Base-by-base conservation (phyloP, 805 yeast genomes). In the Saccharomycopsis fodiens region DNA sequence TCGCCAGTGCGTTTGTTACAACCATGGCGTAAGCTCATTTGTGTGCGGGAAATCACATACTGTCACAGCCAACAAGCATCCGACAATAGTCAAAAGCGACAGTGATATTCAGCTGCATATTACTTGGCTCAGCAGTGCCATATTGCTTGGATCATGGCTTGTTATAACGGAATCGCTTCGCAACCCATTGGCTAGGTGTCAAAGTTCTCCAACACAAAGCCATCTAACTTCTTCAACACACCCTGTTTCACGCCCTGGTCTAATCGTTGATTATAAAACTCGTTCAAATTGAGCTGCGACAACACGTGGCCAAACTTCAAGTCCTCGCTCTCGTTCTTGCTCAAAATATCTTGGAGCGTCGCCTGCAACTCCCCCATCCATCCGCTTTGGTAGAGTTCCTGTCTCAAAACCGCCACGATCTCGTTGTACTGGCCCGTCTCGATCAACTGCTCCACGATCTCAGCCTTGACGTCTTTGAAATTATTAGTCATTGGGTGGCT, bases 381-480 rank as follows among this genome's bases (percentile, higher is more conserved):
- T 4, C 96, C 96, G 1, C 82, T 72, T 57, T 84, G 83, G 43
- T 78, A 72, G 8, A 89, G 70, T 56, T 75, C 76, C 45, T 79
- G 70, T 54, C 78, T 77, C 48, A 89, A 64, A 40, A 72, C 68
- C 42, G 74, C 73, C 41, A 82, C 79, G 45, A 86, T 82, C 70
- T 73, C 70, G 50, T 84, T 91, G 61, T 87, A 87, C 62, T 82
- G 84, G 0, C 96, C 96, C 23, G 86, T 74, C 25, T 79, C 73
- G 2, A 86, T 77, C 32, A 87, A 70, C 55, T 78, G 79, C 47
- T 76, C 76, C 55, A 83, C 86, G 38, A 86, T 82, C 55, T 79
- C 77, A 6, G 78, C 69, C 59, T 74, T 74, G 41, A 79, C 60
- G 37, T 59, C 61, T 37, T 54, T 57, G 27, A 47, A 10, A 15